Evolutionary conservation across 2,329 filamentous ascomycete genomes (phyloP), one percentile per base, ranked within the genome.

Genomic region (Pseudogymnoascus sp.): DNA sequence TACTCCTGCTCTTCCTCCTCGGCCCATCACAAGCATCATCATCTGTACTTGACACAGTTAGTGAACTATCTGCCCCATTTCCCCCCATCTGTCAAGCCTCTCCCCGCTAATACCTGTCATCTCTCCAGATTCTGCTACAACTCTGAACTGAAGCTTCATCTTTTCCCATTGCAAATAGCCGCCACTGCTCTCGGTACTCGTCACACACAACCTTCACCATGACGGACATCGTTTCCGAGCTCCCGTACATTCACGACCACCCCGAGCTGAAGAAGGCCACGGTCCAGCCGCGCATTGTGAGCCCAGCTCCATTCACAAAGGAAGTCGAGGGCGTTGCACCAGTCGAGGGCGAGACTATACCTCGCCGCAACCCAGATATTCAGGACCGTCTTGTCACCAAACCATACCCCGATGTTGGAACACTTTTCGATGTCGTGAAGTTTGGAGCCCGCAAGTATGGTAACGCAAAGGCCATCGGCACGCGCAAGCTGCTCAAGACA

Each of bases 371-470:
- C 72, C 75, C 10, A 70, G 72, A 27, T 77, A 80, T 64, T 83
- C 84, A 83, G 70, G 79, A 88, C 66, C 78, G 77, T 55, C 82
- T 89, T 63, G 75, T 77, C 61, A 71, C 77, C 33, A 78, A 74
- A 5, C 85, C 85, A 2, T 76, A 80, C 21, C 79, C 82, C 33
- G 84, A 69, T 69, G 81, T 93, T 72, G 78, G 80, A 42, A 95
- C 90, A 64, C 79, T 87, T 67, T 92, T 86, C 76, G 90, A 95
- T 71, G 84, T 93, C 68, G 79, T 95, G 69, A 82, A 81, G 69
- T 81, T 82, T 66, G 85, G 86, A 64, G 86, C 87, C 58, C 81
- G 78, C 62, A 82, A 85, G 71, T 88, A 80, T 71, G 86, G 85
- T 68, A 85, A 88, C 69, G 77, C 80, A 62, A 86, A 86, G 73